phyloP scores from a whole-genome alignment of 2,329 filamentous ascomycete species.

The Blumeriella jaapii region DNA sequence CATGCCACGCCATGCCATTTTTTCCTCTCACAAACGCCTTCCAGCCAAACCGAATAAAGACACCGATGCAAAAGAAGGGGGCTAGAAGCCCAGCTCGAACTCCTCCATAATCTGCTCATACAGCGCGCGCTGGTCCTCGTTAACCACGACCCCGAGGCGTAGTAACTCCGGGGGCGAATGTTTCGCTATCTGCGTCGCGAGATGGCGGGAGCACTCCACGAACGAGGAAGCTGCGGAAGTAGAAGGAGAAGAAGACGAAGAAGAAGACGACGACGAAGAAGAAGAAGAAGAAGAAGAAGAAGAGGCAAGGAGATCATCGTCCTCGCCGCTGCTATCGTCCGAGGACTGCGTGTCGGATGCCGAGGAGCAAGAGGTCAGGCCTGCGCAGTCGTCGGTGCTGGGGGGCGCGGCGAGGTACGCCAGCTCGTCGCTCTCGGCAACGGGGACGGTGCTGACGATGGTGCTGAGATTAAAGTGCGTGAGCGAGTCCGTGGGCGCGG shows the following conservation, averaged over 20 bases:
- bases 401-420: conserved; percentile 1
- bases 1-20: too few species aligned
- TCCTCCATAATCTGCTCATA: conserved; percentile 10
- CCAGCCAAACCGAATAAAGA: too few species aligned
- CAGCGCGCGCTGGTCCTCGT: conserved; percentile 6
- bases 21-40: too few species aligned
- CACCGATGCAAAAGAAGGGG: too few species aligned
- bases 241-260: background rate
- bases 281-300: conserved; percentile 1
- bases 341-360: background rate
- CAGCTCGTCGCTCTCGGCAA: conserved; percentile 3
- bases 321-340: too few species aligned
- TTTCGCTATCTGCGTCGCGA: background rate
- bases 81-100: conserved; percentile 8
- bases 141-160: too few species aligned
- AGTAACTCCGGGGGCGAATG: too few species aligned
- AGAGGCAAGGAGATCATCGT: too few species aligned
- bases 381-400: too few species aligned
- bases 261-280: background rate
- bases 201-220: background rate
- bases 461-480: background rate
- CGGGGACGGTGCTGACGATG: too few species aligned
- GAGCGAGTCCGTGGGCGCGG: too few species aligned
- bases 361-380: background rate
- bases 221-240: background rate